Conservation (phyloP, 352 stramenopile genomes). For the Globisporangium splendens region DNA sequence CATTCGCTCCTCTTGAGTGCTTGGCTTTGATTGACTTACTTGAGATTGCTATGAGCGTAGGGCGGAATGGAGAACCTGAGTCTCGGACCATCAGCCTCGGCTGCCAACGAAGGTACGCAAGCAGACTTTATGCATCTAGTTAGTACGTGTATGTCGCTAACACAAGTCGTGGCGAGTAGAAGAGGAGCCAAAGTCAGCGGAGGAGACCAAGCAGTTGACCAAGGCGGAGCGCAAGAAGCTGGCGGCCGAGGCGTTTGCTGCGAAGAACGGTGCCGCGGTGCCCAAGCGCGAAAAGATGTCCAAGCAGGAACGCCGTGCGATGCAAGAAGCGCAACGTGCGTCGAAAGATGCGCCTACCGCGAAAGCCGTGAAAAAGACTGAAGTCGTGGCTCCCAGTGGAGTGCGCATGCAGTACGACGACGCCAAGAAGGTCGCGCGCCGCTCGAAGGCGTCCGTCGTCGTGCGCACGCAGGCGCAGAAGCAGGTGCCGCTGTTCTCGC, state of each 20-base stretch:
- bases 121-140: too few species aligned
- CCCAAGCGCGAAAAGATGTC: slow-evolving; percentile 81
- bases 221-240: slow-evolving; percentile 74
- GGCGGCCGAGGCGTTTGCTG: slow-evolving; percentile 55
- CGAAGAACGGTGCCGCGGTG: slow-evolving; percentile 28
- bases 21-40: too few species aligned
- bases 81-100: slow-evolving; percentile 29
- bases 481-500: slow-evolving; percentile 79
- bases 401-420: slow-evolving; percentile 76
- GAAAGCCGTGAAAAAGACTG: slow-evolving; percentile 40
- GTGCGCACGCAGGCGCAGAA: slow-evolving; percentile 77
- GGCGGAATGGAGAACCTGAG: slow-evolving; percentile 49
- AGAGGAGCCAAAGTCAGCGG: neutral
- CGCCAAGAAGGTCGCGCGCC: slow-evolving; percentile 71
- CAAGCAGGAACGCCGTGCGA: slow-evolving; percentile 90
- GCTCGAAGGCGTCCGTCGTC: slow-evolving; percentile 65
- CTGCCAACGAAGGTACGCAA: neutral
- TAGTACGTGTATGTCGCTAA: too few species aligned
- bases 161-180: too few species aligned
- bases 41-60: neutral
- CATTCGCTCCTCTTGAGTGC: neutral
- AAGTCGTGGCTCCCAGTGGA: slow-evolving; percentile 30
- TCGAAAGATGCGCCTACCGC: slow-evolving; percentile 52
- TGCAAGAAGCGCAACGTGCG: slow-evolving; percentile 90
- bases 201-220: slow-evolving; percentile 38